Evolutionary conservation across 208 protist genomes (phyloP).

Genomic region (Leishmania martiniquensis): DNA sequence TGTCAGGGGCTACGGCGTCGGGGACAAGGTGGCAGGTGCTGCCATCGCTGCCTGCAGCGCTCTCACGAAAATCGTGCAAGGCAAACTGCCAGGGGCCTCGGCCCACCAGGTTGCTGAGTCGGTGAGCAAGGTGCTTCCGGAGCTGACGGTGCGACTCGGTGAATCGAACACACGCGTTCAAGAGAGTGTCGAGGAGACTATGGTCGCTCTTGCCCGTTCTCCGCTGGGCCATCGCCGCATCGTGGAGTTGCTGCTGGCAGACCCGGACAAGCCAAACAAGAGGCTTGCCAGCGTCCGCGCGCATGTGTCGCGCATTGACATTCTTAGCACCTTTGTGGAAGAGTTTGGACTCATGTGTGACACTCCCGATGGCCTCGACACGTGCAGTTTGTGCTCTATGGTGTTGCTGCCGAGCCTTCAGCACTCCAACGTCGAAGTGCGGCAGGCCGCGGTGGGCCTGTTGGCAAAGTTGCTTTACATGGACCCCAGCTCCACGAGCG

Average conservation of each 20-base stretch:
- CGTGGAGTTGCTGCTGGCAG: conserved; percentile 48
- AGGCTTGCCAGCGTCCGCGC: conserved; percentile 54
- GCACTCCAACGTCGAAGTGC: conserved; percentile 80
- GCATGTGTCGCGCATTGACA: conserved; percentile 67
- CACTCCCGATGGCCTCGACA: conserved; percentile 50
- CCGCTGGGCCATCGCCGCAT: conserved; percentile 60
- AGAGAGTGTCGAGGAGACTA: conserved; percentile 53
- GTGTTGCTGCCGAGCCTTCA: conserved; percentile 73
- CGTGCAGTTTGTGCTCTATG: conserved; percentile 45
- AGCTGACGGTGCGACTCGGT: conserved; percentile 65
- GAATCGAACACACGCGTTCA: conserved; percentile 81
- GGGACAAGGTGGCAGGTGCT: conserved; percentile 68
- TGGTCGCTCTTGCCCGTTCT: conserved; percentile 56
- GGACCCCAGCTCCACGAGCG: conserved; percentile 26
- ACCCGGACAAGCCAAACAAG: conserved; percentile 71
- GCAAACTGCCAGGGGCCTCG: conserved; percentile 34
- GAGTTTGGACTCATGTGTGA: conserved; percentile 54
- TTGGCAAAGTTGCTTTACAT: conserved; percentile 68
- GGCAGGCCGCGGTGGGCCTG: conserved; percentile 69
- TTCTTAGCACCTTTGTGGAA: conserved; percentile 78
- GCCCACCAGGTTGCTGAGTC: conserved; percentile 25
- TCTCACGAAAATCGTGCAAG: conserved; percentile 56
- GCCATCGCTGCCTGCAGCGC: conserved; percentile 74
- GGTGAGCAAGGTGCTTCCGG: conserved; percentile 41
- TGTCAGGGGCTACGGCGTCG: conserved; percentile 64